Evolutionary conservation across 2,329 filamentous ascomycete species (phyloP).

Genomic region (Colletotrichum sp.): DNA sequence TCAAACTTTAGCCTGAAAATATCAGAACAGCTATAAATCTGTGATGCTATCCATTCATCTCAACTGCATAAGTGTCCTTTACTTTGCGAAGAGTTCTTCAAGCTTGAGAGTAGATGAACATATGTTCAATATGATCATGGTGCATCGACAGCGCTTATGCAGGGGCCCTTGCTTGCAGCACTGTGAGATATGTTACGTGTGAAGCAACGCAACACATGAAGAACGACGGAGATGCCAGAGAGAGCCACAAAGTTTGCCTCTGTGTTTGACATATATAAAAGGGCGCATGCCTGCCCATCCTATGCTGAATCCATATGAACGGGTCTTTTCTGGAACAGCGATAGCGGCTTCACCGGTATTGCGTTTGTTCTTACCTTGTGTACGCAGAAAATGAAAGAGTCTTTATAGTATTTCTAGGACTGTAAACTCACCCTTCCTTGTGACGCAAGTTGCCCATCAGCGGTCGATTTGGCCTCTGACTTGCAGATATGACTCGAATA

Average conservation of each 20-base stretch:
- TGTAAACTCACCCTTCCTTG: not conserved
- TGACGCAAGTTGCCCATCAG: not conserved
- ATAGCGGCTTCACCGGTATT: not conserved
- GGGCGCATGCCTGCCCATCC: not conserved
- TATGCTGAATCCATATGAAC: not conserved
- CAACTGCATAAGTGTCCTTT: not conserved
- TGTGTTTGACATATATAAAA: not conserved
- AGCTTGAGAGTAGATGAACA: not conserved
- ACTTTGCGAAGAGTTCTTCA: not conserved
- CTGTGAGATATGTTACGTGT: not conserved
- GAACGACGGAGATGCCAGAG: not conserved
- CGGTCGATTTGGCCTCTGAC: not conserved
- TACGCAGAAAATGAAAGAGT: not conserved
- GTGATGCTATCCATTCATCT: not conserved
- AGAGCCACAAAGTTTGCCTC: too few relatives aligned
- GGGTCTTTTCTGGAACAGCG: not conserved
- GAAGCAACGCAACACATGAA: not conserved
- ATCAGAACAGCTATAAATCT: not conserved
- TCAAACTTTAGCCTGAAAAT: too few relatives aligned
- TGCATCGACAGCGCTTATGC: not conserved
- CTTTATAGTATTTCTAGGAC: not conserved
- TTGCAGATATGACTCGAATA: not conserved
- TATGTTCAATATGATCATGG: not conserved
- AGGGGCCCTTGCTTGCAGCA: not conserved
- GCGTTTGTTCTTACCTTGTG: not conserved